Conservation (phyloP, 1,284 basidiomycete species). For the Wallemia mellicola region DNA sequence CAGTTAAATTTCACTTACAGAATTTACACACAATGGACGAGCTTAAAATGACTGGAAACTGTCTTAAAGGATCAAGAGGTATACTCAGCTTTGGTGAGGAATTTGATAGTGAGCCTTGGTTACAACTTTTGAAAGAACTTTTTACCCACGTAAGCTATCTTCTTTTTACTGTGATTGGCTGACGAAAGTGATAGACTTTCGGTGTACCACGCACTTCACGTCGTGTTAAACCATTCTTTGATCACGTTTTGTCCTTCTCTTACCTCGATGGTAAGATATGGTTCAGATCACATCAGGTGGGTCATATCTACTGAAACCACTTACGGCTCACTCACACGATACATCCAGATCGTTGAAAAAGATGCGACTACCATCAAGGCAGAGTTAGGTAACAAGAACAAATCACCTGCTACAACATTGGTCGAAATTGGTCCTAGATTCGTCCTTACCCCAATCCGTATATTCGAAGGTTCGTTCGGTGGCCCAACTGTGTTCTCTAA, state of each 20-base stretch:
- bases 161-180: no score
- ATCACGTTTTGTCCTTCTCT: slow-evolving; percentile 89
- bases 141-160: slow-evolving; percentile 79
- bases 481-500: slow-evolving; percentile 92
- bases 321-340: slow-evolving; percentile 14
- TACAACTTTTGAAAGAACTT: slow-evolving; percentile 66
- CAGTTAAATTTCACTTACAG: slow-evolving; percentile 87
- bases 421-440: slow-evolving; percentile 92
- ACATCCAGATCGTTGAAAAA: slow-evolving; percentile 22
- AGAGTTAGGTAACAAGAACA: slow-evolving; percentile 12
- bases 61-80: slow-evolving; percentile 78
- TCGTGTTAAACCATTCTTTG: slow-evolving; percentile 84
- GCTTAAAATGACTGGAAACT: slow-evolving; percentile 98
- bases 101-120: slow-evolving; percentile 75
- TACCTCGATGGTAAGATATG: slow-evolving; percentile 88
- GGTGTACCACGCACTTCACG: slow-evolving; percentile 69
- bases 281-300: slow-evolving; percentile 93
- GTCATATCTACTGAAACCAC: slow-evolving; percentile 6
- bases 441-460: slow-evolving; percentile 85
- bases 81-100: slow-evolving; percentile 71
- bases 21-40: slow-evolving; percentile 99
- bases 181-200: slow-evolving; percentile 86
- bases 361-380: slow-evolving; percentile 23
- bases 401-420: slow-evolving; percentile 28
- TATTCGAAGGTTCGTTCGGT: slow-evolving; percentile 89